Base-by-base conservation (phyloP, 192 early-diverging fungal species). In the Backusella tarrabulga region DNA sequence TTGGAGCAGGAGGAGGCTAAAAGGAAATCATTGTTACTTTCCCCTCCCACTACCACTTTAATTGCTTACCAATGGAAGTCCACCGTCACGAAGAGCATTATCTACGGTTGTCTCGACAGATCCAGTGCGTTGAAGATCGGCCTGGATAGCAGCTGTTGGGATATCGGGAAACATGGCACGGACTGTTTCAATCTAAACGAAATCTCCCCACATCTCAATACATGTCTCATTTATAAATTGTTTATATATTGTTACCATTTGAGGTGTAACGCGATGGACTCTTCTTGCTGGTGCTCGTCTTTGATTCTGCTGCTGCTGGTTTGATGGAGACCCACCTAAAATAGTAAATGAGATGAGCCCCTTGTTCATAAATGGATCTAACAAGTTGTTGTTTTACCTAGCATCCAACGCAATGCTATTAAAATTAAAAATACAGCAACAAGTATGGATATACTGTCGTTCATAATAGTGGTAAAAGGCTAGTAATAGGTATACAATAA, bases 81-180 rank as follows among this genome's bases (percentile, higher is more conserved):
- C 83, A 67, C 85, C 90, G 36, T 94, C 87, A 35, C 89, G 87
- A 35, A 95, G 83, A 56, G 93, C 92, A 79, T 94, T 93, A 74
- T 96, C 93, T 70, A 91, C 92, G 21, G 93, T 95, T 67, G 89
- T 85, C 63, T 93, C 91, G 23, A 94, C 92, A 12, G 92, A 93
- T n/a, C 95, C 93, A 15, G 93, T 95, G 36, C 91, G 90, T 72
- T 92, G 88, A 23, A 96, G 85, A 78, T 94, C 94, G 12, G 87
- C 88, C 21, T 89, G 85, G 67, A 96, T 93, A 35, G 93, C 90
- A 23, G 91, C 87, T 23, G 89, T 87, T 5, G 92, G 91, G 46
- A 95, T 91, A 74, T 93, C 85, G 7, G 95, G 95, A 68, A 96
- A 96, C 95, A 96, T 95, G 9, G 89, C 79, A 72, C 87, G 89